phyloP scores from a whole-genome alignment of 352 stramenopile genomes.

The Phytophthora europaea region DNA sequence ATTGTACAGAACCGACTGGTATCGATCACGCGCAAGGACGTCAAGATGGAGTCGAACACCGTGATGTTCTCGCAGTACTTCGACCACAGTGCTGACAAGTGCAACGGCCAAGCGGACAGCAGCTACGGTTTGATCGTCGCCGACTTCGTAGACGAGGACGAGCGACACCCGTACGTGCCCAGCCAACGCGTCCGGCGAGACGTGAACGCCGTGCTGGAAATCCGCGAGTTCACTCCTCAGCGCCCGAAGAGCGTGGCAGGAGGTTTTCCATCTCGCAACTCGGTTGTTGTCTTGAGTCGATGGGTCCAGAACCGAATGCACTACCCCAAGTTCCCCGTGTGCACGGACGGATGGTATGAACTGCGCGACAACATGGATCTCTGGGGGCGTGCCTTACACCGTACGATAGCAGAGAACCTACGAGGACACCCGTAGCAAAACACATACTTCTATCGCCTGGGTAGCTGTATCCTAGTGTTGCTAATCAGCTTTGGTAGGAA shows the following conservation, averaged over 20 bases:
- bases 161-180: conserved; percentile 41
- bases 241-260: conserved; percentile 10
- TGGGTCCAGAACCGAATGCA: conserved; percentile 50
- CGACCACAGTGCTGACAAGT: conserved; percentile 20
- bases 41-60: conserved; percentile 56
- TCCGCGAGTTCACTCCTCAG: conserved; percentile 30
- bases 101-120: conserved; percentile 10
- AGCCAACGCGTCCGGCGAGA: conserved; percentile 38
- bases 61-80: conserved; percentile 53
- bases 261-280: conserved; percentile 22
- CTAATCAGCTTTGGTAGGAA: background rate
- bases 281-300: conserved; percentile 36
- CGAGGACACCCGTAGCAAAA: conserved; percentile 5
- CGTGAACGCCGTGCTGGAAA: conserved; percentile 38
- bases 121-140: conserved; percentile 40
- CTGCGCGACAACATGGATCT: conserved; percentile 44
- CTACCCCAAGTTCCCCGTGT: conserved; percentile 39
- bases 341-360: conserved; percentile 40
- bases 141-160: conserved; percentile 51
- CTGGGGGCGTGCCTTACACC: conserved; percentile 37
- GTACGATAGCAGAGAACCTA: conserved; percentile 34
- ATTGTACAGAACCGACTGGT: conserved; percentile 60
- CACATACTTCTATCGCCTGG: background rate
- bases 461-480: background rate
- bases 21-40: conserved; percentile 37